Evolutionary conservation across 768 basidiomycete species (phyloP).

Genomic region (Pholiota molesta): DNA sequence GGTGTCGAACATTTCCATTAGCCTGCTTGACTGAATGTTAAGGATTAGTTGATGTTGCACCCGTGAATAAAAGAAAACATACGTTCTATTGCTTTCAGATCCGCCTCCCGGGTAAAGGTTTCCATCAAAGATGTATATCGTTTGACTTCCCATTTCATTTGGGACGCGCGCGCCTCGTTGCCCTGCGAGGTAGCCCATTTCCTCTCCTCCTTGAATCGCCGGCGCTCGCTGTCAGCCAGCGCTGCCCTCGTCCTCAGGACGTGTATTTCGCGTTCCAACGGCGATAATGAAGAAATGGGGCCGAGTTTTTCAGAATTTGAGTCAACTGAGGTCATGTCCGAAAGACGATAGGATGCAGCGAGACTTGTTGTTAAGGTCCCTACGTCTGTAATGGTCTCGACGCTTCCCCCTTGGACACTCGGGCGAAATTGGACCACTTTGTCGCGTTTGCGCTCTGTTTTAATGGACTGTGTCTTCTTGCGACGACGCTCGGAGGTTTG

Average conservation of each 20-base stretch:
- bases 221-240: conserved; percentile 79
- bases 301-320: conserved; percentile 69
- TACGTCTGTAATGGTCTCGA: conserved; percentile 28
- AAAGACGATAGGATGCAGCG: conserved; percentile 34
- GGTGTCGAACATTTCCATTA: conserved; percentile 19
- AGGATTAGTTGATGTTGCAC: not conserved
- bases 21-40: conserved; percentile 6
- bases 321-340: conserved; percentile 72
- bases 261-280: conserved; percentile 75
- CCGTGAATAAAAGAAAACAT: conserved; percentile 5
- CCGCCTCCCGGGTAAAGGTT: conserved; percentile 80
- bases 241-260: conserved; percentile 76
- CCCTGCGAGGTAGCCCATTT: conserved; percentile 87
- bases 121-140: conserved; percentile 79
- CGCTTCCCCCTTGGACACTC: conserved; percentile 41
- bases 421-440: conserved; percentile 51
- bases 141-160: conserved; percentile 86
- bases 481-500: conserved; percentile 35
- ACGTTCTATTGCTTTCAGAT: conserved; percentile 70
- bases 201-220: conserved; percentile 82
- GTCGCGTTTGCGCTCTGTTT: conserved; percentile 32
- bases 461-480: conserved; percentile 28
- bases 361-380: conserved; percentile 26
- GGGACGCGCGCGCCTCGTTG: conserved; percentile 70
- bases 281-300: conserved; percentile 57